A percentile compares a stretch with the other conserved stretches of the same genome.
Conservation (phyloP, 768 basidiomycete species). For the Suillus luteus region DNA sequence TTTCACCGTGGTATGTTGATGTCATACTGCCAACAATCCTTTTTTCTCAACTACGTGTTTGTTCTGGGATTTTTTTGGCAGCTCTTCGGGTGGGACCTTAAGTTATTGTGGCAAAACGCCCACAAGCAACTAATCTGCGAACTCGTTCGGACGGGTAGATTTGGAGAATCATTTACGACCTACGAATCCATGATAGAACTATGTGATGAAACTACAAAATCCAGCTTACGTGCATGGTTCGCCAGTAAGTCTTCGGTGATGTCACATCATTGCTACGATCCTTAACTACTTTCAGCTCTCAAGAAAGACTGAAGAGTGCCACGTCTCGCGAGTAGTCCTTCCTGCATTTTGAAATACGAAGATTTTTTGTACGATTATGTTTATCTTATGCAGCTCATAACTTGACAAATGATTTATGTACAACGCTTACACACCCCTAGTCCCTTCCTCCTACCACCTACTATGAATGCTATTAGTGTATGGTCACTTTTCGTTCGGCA, state of each 20-base stretch:
- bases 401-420: not conserved
- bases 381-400: too few relatives aligned
- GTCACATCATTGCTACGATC: not conserved
- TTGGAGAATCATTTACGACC: not conserved
- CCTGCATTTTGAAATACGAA: too few relatives aligned
- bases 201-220: not conserved
- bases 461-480: not conserved
- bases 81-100: not conserved
- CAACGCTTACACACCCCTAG: not conserved
- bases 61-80: not conserved
- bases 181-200: not conserved
- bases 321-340: not conserved
- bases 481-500: not conserved
- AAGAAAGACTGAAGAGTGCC: not conserved
- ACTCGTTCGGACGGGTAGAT: not conserved
- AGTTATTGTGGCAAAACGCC: not conserved
- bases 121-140: not conserved
- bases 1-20: not conserved
- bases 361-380: too few relatives aligned
- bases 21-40: not conserved
- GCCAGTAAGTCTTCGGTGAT: not conserved
- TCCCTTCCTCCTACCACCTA: not conserved
- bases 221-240: not conserved
- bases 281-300: not conserved
- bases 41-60: not conserved